Evolutionary conservation across 169 alveolate species (phyloP).

Genomic region (Eimeria praecox): DNA sequence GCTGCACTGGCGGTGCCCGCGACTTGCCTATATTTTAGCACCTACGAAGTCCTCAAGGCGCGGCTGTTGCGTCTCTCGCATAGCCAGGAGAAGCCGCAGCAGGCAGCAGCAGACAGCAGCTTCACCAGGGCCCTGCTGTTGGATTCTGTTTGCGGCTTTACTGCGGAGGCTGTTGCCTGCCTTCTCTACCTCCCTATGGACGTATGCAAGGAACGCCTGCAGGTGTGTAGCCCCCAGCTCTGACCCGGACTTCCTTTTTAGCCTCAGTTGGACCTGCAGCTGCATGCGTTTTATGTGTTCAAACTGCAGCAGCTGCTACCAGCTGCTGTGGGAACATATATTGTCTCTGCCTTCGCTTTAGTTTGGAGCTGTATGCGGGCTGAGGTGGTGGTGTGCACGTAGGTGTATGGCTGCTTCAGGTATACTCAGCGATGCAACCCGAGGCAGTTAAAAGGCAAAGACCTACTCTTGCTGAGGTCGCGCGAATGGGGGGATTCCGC

Average conservation of each 20-base stretch:
- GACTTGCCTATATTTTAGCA: slow-evolving; percentile 80
- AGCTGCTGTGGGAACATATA: neutral
- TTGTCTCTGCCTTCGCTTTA: neutral
- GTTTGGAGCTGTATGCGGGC: neutral
- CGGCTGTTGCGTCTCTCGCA: neutral
- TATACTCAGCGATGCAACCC: slow-evolving; percentile 52
- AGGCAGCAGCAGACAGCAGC: slow-evolving; percentile 4
- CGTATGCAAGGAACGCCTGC: slow-evolving; percentile 85
- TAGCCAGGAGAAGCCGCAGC: neutral
- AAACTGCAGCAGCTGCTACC: neutral
- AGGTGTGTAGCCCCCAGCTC: slow-evolving; percentile 41
- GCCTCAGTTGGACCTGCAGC: neutral
- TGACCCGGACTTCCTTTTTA: neutral
- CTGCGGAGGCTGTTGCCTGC: slow-evolving; percentile 83
- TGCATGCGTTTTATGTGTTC: neutral
- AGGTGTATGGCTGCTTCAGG: slow-evolving; percentile 12
- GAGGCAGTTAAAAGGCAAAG: neutral
- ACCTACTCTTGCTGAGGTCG: slow-evolving; percentile 15
- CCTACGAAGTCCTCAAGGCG: slow-evolving; percentile 70
- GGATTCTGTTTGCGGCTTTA: slow-evolving; percentile 81
- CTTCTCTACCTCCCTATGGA: slow-evolving; percentile 84
- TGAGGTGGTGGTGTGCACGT: neutral
- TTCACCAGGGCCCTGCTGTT: slow-evolving; percentile 23
- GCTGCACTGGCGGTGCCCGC: slow-evolving; percentile 81
- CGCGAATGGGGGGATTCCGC: slow-evolving; percentile 41